Evolutionary conservation across 1,284 basidiomycete species (phyloP).

Genomic region (Puccinia triticina): DNA sequence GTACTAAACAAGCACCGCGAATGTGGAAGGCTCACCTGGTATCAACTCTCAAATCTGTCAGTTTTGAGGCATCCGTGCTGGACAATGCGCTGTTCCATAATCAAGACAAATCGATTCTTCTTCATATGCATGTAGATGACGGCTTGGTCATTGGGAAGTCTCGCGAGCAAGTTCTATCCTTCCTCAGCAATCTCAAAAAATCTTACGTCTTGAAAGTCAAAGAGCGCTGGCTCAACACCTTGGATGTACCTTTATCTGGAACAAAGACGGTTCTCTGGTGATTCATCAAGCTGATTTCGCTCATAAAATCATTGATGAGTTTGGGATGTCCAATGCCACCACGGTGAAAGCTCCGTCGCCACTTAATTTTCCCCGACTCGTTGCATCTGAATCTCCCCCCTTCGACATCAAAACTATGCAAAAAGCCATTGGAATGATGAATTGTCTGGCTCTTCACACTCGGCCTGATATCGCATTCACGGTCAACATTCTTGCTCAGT

Average conservation of each 20-base stretch:
- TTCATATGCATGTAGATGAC: constrained; percentile 42
- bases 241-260: background rate
- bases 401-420: background rate
- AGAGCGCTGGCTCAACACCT: background rate
- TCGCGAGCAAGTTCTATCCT: background rate
- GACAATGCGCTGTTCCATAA: background rate
- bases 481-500: constrained; percentile 20
- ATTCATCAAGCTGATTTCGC: background rate
- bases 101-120: background rate
- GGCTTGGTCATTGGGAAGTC: constrained; percentile 13
- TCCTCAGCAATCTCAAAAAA: background rate
- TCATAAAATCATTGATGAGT: too few species aligned
- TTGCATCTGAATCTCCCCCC: background rate
- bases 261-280: background rate
- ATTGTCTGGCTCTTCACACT: constrained; percentile 8
- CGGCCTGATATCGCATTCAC: too few species aligned
- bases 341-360: background rate
- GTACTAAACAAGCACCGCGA: constrained; percentile 14
- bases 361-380: background rate
- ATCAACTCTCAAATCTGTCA: background rate
- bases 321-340: background rate
- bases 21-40: background rate
- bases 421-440: background rate
- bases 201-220: background rate
- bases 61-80: background rate